Percentiles rank a stretch among this genome's conserved stretches.
These are phyloP conservation scores for Vanrija sp. DNA, from an alignment of 1,284 basidiomycete genomes.

Conservation along the genomic window DNA sequence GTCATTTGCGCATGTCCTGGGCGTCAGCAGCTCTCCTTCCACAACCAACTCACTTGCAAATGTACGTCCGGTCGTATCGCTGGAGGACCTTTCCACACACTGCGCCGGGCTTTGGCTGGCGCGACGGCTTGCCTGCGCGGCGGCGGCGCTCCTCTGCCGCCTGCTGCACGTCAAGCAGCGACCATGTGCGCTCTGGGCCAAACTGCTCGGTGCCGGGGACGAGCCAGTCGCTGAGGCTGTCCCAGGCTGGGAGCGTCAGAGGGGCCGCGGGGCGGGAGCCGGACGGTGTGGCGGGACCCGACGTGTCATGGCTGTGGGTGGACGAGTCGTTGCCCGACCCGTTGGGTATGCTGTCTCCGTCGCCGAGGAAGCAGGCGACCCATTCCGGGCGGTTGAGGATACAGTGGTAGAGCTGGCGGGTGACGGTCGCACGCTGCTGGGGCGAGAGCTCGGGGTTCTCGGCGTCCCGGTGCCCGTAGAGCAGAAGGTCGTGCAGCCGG, in stretches of 20 bases:
- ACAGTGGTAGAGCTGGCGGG: constrained; percentile 31
- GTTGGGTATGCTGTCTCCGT: background rate
- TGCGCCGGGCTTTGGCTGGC: constrained; percentile 22
- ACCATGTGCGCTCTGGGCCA: constrained; percentile 17
- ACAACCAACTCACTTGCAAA: constrained; percentile 75
- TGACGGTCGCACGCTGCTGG: constrained; percentile 23
- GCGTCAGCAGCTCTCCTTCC: background rate
- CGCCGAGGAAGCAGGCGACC: constrained; percentile 20
- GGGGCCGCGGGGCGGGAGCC: background rate
- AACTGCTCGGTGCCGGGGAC: constrained; percentile 11
- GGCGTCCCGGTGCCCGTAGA: constrained; percentile 11
- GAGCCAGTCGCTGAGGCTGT: constrained; percentile 23
- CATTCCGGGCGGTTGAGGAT: constrained; percentile 33
- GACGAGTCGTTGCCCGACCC: background rate
- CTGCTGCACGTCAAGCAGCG: constrained; percentile 17
- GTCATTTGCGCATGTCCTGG: constrained; percentile 81
- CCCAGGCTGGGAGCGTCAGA: constrained; percentile 8
- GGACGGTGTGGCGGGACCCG: background rate
- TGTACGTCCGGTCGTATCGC: constrained; percentile 68
- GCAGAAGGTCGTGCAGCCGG: constrained; percentile 9
- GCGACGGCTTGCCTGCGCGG: constrained; percentile 13
- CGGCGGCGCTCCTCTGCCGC: constrained; percentile 17
- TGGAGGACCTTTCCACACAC: constrained; percentile 41
- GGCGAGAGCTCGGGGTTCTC: constrained; percentile 16
- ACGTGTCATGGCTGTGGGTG: background rate